Conservation (phyloP, 1,139 yeast species). For the Waltiozyma solani region DNA sequence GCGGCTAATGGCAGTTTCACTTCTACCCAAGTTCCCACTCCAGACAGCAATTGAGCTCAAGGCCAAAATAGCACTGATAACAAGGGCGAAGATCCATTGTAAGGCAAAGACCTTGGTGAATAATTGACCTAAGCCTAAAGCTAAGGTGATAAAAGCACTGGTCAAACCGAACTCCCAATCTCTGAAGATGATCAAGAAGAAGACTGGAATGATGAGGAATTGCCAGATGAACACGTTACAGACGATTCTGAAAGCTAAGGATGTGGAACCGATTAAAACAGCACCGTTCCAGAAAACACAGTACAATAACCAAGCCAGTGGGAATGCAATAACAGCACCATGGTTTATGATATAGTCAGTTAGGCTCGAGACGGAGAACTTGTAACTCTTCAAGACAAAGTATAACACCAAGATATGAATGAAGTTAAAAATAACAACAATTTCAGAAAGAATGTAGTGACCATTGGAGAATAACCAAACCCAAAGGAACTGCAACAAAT, state of each 20-base stretch:
- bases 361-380: conserved; percentile 34
- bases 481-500: conserved; percentile 54
- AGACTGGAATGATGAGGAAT: conserved; percentile 54
- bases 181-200: conserved; percentile 45
- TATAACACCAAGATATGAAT: conserved; percentile 48
- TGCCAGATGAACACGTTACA: conserved; percentile 76
- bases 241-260: conserved; percentile 49
- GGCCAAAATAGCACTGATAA: conserved; percentile 46
- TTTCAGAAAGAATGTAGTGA: conserved; percentile 45
- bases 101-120: conserved; percentile 60
- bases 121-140: conserved; percentile 61
- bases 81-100: conserved; percentile 78
- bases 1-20: conserved; percentile 6
- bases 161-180: conserved; percentile 68
- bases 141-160: conserved; percentile 46
- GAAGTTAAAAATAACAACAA: conserved; percentile 45
- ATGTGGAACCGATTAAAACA: conserved; percentile 36
- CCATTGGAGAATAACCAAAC: conserved; percentile 42
- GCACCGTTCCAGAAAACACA: conserved; percentile 83
- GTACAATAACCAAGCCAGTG: conserved; percentile 65
- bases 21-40: conserved; percentile 19
- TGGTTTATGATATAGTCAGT: conserved; percentile 40
- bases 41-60: conserved; percentile 37
- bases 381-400: conserved; percentile 44
- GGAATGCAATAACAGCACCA: conserved; percentile 56